Conservation (phyloP, 2,329 filamentous ascomycete species). For the Colletotrichum sp. region DNA sequence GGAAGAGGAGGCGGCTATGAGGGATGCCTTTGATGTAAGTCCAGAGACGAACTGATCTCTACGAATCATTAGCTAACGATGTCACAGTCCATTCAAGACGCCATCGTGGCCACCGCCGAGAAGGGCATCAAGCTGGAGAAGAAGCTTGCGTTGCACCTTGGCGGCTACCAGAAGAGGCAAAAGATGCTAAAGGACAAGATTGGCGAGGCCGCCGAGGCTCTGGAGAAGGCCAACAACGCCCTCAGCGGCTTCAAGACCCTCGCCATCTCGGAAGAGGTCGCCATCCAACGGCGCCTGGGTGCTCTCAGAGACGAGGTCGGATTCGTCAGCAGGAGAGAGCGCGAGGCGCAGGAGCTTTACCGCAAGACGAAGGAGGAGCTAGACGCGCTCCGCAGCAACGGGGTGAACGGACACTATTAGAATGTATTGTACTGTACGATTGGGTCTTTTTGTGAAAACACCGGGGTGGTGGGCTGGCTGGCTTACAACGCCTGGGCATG, state of each 20-base stretch:
- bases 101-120: conserved; percentile 76
- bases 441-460: not conserved
- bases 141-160: conserved; percentile 85
- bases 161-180: conserved; percentile 87
- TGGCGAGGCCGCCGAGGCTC: conserved; percentile 72
- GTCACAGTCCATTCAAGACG: conserved; percentile 71
- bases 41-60: not conserved
- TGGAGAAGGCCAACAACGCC: conserved; percentile 75
- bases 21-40: conserved; percentile 75
- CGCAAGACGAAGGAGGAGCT: conserved; percentile 79
- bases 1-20: conserved; percentile 67
- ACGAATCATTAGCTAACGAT: not conserved
- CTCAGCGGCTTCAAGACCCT: conserved; percentile 78
- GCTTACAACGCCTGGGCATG: not conserved
- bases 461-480: not conserved
- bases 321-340: conserved; percentile 80
- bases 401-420: conserved; percentile 26
- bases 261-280: conserved; percentile 80
- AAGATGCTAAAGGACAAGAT: conserved; percentile 84
- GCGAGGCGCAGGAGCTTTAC: conserved; percentile 90
- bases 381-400: conserved; percentile 55
- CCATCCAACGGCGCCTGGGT: conserved; percentile 74
- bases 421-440: not conserved
- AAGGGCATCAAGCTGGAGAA: conserved; percentile 89
- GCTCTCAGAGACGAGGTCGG: conserved; percentile 82